phyloP scores from a whole-genome alignment of 768 basidiomycete genomes.

The Lactarius psammicola region DNA sequence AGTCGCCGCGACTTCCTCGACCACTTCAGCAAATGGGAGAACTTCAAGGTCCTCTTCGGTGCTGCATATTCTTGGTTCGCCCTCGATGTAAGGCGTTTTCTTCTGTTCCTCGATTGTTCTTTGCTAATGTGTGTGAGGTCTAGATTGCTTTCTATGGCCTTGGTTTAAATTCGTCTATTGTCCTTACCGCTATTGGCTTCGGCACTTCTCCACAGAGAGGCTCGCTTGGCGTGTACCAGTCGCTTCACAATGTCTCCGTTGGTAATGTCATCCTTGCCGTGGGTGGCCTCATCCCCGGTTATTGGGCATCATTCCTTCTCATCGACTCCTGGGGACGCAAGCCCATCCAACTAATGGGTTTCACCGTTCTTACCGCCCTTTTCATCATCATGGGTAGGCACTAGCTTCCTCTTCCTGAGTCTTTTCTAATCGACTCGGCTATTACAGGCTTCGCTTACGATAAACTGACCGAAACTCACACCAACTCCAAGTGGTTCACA shows the following conservation, averaged over 20 bases:
- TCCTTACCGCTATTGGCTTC: slow-evolving; percentile 74
- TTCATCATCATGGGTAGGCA: slow-evolving; percentile 67
- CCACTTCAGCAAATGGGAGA: slow-evolving; percentile 73
- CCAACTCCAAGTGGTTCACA: slow-evolving; percentile 59
- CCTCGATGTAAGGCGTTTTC: slow-evolving; percentile 63
- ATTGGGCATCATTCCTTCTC: slow-evolving; percentile 61
- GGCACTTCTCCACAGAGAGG: slow-evolving; percentile 46
- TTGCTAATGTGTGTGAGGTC: not conserved
- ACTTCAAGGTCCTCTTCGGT: slow-evolving; percentile 77
- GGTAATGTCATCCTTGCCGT: slow-evolving; percentile 76
- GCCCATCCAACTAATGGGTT: slow-evolving; percentile 80
- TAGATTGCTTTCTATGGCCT: slow-evolving; percentile 88
- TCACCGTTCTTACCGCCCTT: slow-evolving; percentile 59
- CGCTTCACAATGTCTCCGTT: slow-evolving; percentile 60
- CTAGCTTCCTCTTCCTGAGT: too few species aligned
- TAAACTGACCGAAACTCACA: slow-evolving; percentile 45
- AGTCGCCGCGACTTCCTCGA: slow-evolving; percentile 60
- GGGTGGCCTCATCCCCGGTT: slow-evolving; percentile 82
- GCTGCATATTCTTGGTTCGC: slow-evolving; percentile 87
- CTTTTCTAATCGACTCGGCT: not conserved
- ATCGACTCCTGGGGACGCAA: slow-evolving; percentile 82
- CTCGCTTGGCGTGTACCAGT: slow-evolving; percentile 44
- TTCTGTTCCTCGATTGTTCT: slow-evolving; percentile 12
- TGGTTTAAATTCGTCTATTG: slow-evolving; percentile 77
- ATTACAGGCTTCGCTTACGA: slow-evolving; percentile 63